phyloP scores from a whole-genome alignment of 345 rosid species.

The Citrus sinensis region DNA sequence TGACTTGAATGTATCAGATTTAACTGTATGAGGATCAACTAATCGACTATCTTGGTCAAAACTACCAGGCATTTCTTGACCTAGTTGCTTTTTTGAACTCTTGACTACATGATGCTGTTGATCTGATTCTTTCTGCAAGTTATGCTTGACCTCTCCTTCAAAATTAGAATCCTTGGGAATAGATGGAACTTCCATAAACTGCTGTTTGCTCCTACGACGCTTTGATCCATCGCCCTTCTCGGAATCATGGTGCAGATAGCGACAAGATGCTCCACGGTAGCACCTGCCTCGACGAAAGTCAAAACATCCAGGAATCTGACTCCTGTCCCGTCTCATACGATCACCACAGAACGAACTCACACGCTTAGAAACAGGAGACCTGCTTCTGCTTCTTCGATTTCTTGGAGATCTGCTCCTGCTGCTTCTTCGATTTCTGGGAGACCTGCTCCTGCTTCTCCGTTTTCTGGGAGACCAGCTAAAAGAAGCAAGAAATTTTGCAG shows the following conservation, averaged over 20 bases:
- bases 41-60: conserved; percentile 4
- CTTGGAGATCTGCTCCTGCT: conserved; percentile 47
- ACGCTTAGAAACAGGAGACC: conserved; percentile 42
- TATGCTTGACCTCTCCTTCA: conserved; percentile 24
- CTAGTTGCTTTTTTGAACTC: conserved; percentile 16
- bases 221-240: conserved; percentile 34
- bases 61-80: conserved; percentile 1
- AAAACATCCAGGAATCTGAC: conserved; percentile 43
- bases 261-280: conserved; percentile 57
- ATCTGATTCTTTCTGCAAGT: conserved; percentile 14
- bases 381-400: conserved; percentile 36
- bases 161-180: conserved; percentile 17
- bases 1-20: conserved; percentile 11
- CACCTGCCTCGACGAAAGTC: conserved; percentile 60
- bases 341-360: conserved; percentile 17
- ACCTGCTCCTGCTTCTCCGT: conserved; percentile 27
- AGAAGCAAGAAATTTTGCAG: conserved; percentile 16
- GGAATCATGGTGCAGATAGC: conserved; percentile 47
- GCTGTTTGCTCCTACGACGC: conserved; percentile 31
- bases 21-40: conserved; percentile 12
- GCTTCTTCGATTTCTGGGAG: conserved; percentile 31
- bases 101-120: conserved; percentile 19
- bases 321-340: conserved; percentile 26
- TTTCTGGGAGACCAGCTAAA: conserved; percentile 48
- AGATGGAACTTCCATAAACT: conserved; percentile 23